Evolutionary conservation across 1,284 basidiomycete genomes (phyloP), one percentile per base, ranked within the genome.

Genomic region (Puccinia hordei): DNA sequence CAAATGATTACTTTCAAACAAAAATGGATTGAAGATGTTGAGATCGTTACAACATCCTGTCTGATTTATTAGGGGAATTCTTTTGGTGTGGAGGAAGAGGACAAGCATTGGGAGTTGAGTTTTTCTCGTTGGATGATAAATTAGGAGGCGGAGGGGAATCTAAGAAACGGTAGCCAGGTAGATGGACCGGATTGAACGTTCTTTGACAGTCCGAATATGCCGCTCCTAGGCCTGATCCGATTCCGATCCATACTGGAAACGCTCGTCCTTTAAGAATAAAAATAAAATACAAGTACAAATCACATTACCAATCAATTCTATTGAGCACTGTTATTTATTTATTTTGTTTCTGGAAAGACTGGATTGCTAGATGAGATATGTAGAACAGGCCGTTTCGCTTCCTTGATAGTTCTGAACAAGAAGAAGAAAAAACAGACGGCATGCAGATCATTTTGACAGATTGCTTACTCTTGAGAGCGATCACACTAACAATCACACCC

Each of bases 191-290:
- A 82, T 85, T 85, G 83, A 86, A 85, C 33, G 83, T 84, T 66
- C 85, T 83, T 83, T 86, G 84, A 82, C 85, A 86, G 81, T 86
- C 85, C 33, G 85, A 85, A 82, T 85, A 86, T 61, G 83, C 83
- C n/a, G 83, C 82, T 30, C 85, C 85, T 35, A 85, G 80, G 79
- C 85, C 85, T 68, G 84, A 84, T 35, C 85, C 85, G 41, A 85
- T 84, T 44, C 84, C 85, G 61, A 86, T 83, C 85, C 85, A 86
- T 27, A 86, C 85, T 30, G 85, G 85, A 82, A 85, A 86, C 22
- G 85, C 82, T 41, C 85, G 84, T 72, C 85, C 85, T 85, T 77
- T 73, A 44, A 44, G n/a, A 38, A 38, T 5, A 19, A 27, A 24
- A 19, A 57, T 59, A 27, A 10, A 27, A 2, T 57, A 27, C n/a